Evolutionary conservation across 73 alveolate species (phyloP).

Genomic region (Paramecium sexaurelia): DNA sequence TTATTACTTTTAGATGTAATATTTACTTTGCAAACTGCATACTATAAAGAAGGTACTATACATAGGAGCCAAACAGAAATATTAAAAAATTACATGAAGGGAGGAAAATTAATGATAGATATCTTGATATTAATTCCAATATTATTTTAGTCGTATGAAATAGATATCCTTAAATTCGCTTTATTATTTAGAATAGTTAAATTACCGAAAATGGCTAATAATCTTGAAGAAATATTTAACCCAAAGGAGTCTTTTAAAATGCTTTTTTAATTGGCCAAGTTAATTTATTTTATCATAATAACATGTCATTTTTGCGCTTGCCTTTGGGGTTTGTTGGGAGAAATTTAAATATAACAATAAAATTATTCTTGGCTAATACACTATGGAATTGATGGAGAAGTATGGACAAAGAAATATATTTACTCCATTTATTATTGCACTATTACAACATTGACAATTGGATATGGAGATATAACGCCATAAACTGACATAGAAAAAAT

Average conservation of each 20-base stretch:
- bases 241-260: neutral
- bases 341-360: neutral
- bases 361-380: constrained; percentile 24
- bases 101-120: neutral
- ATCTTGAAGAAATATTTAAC: constrained; percentile 19
- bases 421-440: constrained; percentile 49
- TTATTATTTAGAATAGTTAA: neutral
- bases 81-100: constrained; percentile 7
- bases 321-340: constrained; percentile 34
- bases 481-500: constrained; percentile 54
- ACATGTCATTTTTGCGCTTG: constrained; percentile 57
- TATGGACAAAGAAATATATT: constrained; percentile 55
- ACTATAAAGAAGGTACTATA: constrained; percentile 9
- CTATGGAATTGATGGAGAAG: neutral
- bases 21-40: constrained; percentile 10
- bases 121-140: neutral
- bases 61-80: constrained; percentile 15
- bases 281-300: neutral
- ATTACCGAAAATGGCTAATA: neutral
- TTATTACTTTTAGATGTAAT: neutral
- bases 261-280: neutral
- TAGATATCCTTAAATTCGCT: neutral
- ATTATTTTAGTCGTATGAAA: neutral
- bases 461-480: constrained; percentile 71
- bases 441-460: constrained; percentile 63